Conservation (phyloP, 192 early-diverging fungal genomes). For the Lobosporangium transversale region DNA sequence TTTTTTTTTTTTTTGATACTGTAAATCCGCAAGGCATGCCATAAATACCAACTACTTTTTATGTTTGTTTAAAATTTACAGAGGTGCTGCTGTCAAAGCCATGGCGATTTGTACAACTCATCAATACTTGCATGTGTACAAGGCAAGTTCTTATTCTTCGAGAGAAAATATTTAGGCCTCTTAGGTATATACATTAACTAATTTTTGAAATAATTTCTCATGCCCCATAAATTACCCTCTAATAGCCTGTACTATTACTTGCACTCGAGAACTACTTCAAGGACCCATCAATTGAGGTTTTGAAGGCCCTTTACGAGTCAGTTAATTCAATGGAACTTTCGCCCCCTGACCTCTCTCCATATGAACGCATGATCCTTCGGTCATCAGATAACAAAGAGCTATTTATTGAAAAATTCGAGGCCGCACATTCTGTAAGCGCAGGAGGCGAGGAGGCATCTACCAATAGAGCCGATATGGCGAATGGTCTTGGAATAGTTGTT, state of each 20-base stretch:
- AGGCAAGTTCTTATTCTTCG: slow-evolving; percentile 50
- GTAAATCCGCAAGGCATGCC: too few relatives aligned
- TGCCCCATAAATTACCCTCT: neutral
- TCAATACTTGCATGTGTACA: slow-evolving; percentile 92
- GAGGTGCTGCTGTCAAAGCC: slow-evolving; percentile 92
- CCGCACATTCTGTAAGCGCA: slow-evolving; percentile 4
- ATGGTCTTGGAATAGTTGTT: slow-evolving; percentile 50
- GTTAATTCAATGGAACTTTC: slow-evolving; percentile 89
- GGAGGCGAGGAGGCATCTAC: slow-evolving; percentile 23
- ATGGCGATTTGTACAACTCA: slow-evolving; percentile 93
- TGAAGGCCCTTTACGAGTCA: slow-evolving; percentile 82
- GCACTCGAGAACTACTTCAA: slow-evolving; percentile 94
- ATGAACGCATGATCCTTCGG: slow-evolving; percentile 87
- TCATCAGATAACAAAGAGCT: slow-evolving; percentile 83
- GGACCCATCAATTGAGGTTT: slow-evolving; percentile 73
- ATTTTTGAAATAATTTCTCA: neutral
- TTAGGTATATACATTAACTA: neutral
- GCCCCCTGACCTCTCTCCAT: slow-evolving; percentile 81
- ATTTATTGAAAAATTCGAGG: slow-evolving; percentile 85
- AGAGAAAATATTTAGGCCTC: neutral
- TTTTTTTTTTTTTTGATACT: too few relatives aligned
- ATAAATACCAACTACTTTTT: too few relatives aligned
- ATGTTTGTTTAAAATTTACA: too few relatives aligned
- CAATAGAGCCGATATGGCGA: slow-evolving; percentile 41
- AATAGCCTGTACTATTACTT: slow-evolving; percentile 85